Evolutionary conservation across 345 rosid genomes (phyloP).

Genomic region (Garcia nutans): DNA sequence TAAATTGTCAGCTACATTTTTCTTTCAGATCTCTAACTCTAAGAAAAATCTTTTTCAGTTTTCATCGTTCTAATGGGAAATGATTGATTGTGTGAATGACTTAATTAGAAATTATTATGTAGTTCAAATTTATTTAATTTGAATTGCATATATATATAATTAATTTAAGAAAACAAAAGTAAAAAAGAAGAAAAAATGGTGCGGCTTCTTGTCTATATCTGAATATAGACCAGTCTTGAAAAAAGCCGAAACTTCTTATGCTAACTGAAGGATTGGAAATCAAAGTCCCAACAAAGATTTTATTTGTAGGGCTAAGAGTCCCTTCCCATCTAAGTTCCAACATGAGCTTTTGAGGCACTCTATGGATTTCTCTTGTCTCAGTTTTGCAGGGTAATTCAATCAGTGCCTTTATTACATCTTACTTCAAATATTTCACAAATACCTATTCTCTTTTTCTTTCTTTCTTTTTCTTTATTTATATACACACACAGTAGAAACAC

Average conservation of each 20-base stretch:
- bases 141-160: no score
- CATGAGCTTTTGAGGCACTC: conserved; percentile 11
- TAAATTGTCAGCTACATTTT: background rate
- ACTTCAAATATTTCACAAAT: conserved; percentile 8
- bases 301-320: background rate
- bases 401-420: background rate
- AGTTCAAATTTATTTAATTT: background rate
- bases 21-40: background rate
- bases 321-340: conserved; percentile 9
- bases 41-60: background rate
- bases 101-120: background rate
- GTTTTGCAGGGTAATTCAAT: background rate
- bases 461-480: background rate
- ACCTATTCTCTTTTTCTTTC: background rate
- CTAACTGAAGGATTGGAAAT: background rate
- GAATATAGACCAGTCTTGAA: background rate
- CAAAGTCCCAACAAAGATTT: conserved; percentile 2
- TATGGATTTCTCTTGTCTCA: conserved; percentile 8
- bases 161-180: no score
- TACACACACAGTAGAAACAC: background rate
- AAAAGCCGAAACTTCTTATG: background rate
- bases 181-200: background rate
- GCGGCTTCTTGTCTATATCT: background rate
- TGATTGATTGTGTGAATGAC: conserved; percentile 6
- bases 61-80: conserved; percentile 6